Conservation (phyloP, 306 rosid species). For the Trifolium repens region DNA sequence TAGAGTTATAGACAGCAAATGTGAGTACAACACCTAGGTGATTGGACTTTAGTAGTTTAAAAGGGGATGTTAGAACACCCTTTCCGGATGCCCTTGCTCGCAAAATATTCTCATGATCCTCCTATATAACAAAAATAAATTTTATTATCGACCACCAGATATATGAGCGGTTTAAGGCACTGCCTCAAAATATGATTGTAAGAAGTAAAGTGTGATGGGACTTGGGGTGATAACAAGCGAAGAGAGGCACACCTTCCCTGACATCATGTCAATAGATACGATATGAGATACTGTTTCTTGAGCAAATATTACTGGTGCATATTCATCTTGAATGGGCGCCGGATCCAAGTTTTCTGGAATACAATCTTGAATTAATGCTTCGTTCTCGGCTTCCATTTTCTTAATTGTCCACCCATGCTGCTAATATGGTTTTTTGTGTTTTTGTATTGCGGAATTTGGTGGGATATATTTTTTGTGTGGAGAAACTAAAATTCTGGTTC, state of each 20-base stretch:
- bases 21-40: slow-evolving; percentile 94
- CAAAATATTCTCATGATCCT: slow-evolving; percentile 92
- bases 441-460: no score
- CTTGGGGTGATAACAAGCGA: slow-evolving; percentile 31
- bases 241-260: slow-evolving; percentile 80
- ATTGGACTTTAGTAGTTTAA: slow-evolving; percentile 91
- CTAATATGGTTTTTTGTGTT: no score
- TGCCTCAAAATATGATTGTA: not conserved
- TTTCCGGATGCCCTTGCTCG: slow-evolving; percentile 92
- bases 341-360: slow-evolving; percentile 86
- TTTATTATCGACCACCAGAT: not conserved
- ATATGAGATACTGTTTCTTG: slow-evolving; percentile 99
- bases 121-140: slow-evolving; percentile 49
- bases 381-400: slow-evolving; percentile 91
- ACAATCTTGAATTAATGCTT: slow-evolving; percentile 90
- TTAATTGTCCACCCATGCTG: slow-evolving; percentile 94
- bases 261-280: slow-evolving; percentile 99
- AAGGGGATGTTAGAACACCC: slow-evolving; percentile 96
- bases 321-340: slow-evolving; percentile 95
- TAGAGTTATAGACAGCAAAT: slow-evolving; percentile 75
- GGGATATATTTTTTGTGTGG: no score
- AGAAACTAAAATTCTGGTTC: no score
- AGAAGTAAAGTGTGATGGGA: no score
- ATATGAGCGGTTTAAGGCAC: not conserved
- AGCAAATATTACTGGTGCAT: slow-evolving; percentile 98